Evolutionary conservation across 495 filamentous ascomycete species (phyloP).

Genomic region (Bacidia rubella): DNA sequence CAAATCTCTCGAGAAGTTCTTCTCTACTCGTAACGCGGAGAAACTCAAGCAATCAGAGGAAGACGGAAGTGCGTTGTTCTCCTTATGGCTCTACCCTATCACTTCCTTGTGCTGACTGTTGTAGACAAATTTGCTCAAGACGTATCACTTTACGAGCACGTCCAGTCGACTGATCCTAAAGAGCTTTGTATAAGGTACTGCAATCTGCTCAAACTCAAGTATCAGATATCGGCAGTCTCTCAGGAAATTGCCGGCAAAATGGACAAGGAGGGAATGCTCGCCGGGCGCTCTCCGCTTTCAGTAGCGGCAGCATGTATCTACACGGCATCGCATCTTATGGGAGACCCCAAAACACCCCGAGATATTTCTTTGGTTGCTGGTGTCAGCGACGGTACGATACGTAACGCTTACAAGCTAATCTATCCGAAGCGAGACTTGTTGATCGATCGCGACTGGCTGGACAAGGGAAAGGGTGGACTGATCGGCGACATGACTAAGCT

Average conservation of each 20-base stretch:
- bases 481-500: conserved; percentile 45
- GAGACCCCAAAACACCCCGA: conserved; percentile 61
- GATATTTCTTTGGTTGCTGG: conserved; percentile 69
- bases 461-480: conserved; percentile 43
- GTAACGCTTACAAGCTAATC: conserved; percentile 82
- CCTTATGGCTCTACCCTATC: not conserved
- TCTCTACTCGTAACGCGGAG: conserved; percentile 45
- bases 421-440: conserved; percentile 58
- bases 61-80: conserved; percentile 30
- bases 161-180: conserved; percentile 64
- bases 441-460: conserved; percentile 61
- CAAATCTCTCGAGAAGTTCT: conserved; percentile 81
- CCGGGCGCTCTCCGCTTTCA: conserved; percentile 86
- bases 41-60: conserved; percentile 36
- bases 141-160: conserved; percentile 45
- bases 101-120: not conserved
- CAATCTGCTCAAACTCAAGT: conserved; percentile 58
- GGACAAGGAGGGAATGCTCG: conserved; percentile 58
- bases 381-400: conserved; percentile 92
- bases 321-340: conserved; percentile 77
- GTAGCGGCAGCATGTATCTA: conserved; percentile 93
- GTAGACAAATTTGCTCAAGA: conserved; percentile 1
- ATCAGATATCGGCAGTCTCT: conserved; percentile 55
- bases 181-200: conserved; percentile 85
- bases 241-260: conserved; percentile 61